Evolutionary conservation across 257 asterid species (phyloP), one percentile per base, ranked within the genome.

Genomic region (Solanum clarkiae): DNA sequence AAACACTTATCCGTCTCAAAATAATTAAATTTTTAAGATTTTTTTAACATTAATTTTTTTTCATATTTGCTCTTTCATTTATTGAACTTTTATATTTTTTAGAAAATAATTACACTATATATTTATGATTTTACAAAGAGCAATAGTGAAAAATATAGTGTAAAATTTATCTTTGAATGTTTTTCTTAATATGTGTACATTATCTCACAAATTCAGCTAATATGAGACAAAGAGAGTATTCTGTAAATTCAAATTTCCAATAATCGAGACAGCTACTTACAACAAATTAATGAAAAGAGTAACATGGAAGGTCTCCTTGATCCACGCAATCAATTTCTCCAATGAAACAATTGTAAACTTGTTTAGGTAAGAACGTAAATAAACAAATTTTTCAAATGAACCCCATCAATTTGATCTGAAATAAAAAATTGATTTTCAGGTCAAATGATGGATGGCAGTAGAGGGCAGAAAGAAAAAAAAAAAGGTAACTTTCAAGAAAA

Each of bases 331-430:
- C 10, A 55, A 79, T 55, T 59, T 75, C 72, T 77, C 49, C 82
- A 55, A 80, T 18, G 42, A 84, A 81, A 57, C 85, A 71, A 81
- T 88, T 88, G 85, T 68, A 83, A 84, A 85, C 63, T 65, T 47
- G 59, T 87, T 84, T 77, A 53, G 86, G 87, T 86, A 47, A 89
- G 17, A 89, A 87, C 91, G 26, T 26, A 90, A 88, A 86, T 88
- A 74, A 90, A 88, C 84, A 75, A 84, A 81, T 80, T 86, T 88
- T 88, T 84, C 75, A 89, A 86, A 80, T 59, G 26, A 85, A 70
- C 81, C 80, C 62, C 69, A 88, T 84, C 40, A 36, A 55, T 86
- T 86, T 84, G 86, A 88, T 84, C 90, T 90, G 85, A 82, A 86
- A 82, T 65, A 49, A 57, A 74, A 22, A 71, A 84, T 79, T 54